Conservation (phyloP, 2,329 filamentous ascomycete species). For the Aspergillus bombycis region DNA sequence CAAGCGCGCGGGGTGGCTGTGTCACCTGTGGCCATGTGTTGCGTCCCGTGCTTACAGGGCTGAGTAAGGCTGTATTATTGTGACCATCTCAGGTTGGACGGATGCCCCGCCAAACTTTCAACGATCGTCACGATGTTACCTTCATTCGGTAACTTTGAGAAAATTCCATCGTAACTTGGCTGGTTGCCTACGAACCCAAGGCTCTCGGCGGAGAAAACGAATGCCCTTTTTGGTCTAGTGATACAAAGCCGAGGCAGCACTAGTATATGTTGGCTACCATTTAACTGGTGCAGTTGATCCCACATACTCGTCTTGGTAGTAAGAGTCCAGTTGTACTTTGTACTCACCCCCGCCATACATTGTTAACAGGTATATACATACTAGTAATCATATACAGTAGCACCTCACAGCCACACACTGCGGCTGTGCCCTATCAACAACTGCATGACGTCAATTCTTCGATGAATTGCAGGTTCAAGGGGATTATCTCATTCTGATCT, state of each 20-base stretch:
- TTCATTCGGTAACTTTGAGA: conserved; percentile 7
- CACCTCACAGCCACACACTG: conserved; percentile 1
- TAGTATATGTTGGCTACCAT: neutral
- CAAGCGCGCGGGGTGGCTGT: conserved; percentile 10
- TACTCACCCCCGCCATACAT: neutral
- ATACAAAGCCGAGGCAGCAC: neutral
- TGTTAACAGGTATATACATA: too few species aligned
- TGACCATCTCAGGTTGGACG: neutral
- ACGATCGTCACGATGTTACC: neutral
- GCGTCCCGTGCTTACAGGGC: conserved; percentile 14
- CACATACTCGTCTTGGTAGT: neutral
- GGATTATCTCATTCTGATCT: neutral
- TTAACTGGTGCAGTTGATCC: neutral
- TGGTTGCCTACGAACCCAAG: neutral
- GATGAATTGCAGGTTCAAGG: neutral
- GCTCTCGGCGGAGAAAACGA: neutral
- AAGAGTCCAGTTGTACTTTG: neutral
- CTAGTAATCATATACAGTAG: neutral
- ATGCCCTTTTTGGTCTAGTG: neutral
- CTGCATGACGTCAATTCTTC: neutral
- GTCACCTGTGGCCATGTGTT: conserved; percentile 1
- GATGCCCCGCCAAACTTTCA: neutral
- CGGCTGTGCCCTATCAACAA: neutral
- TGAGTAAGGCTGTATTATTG: conserved; percentile 4
- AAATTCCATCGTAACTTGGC: neutral